Base-by-base conservation (phyloP, 352 stramenopile species). In the Pythium plurisporium region DNA sequence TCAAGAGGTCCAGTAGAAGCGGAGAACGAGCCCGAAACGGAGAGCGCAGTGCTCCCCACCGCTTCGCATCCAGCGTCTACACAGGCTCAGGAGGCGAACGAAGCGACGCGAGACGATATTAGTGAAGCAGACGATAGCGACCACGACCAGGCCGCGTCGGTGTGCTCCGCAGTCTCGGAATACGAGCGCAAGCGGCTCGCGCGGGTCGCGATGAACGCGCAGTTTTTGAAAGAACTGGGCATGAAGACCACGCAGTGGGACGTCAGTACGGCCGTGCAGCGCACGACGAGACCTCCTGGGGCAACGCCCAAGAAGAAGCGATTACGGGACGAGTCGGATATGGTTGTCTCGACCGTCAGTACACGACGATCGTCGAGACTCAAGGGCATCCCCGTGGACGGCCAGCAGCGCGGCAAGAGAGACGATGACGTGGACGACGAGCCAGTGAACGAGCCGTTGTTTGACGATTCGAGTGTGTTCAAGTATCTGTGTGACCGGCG, bases 141-240 rank as follows among this genome's bases (percentile, higher is more conserved):
- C n/a, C n/a, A n/a, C n/a, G n/a, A n/a, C n/a, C n/a, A n/a, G n/a
- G n/a, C n/a, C n/a, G n/a, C n/a, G n/a, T n/a, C n/a, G n/a, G n/a
- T n/a, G n/a, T n/a, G n/a, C n/a, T n/a, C n/a, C n/a, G n/a, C n/a
- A n/a, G 43, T 82, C 1, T 86, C 73, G 14, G 65, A 73, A 38
- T 83, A 86, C 36, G 76, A 83, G 43, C 53, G 48, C 41, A 80
- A 81, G 53, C 68, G 75, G 2, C 48, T 56, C 22, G 55, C 30
- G 36, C 70, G 64, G 22, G 74, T 86, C 48, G 72, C 65, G 12
- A 61, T 56, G 29, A 86, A 86, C 53, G 69, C 66, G 23, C 63
- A 65, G 38, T 82, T 83, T 50, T 48, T 83, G 17, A 42, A 68
- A 38, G 50, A 79, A 30, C 37, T 86, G 29, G 75, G 72, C n/a